Percentiles rank a stretch among this genome's conserved stretches.
phyloP scores from a whole-genome alignment of 1,139 yeast species.

The Debaryomyces singareniensis region DNA sequence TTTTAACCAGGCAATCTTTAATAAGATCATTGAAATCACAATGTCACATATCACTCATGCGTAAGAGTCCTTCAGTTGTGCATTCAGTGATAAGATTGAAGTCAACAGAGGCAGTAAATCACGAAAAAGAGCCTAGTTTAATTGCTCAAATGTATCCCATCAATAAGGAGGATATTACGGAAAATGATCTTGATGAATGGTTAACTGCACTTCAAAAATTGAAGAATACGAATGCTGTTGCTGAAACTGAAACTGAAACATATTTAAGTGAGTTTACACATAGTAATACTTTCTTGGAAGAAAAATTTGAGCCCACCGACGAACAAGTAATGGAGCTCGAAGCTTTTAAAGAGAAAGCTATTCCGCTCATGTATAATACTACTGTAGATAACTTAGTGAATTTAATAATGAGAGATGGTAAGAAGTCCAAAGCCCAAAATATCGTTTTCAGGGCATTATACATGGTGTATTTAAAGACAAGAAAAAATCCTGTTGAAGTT shows the following conservation, averaged over 20 bases:
- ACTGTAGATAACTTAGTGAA: slow-evolving; percentile 73
- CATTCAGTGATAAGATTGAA: background rate
- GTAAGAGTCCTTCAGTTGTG: no score
- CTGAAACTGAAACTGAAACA: slow-evolving; percentile 37
- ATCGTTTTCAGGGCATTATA: slow-evolving; percentile 73
- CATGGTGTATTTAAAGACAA: slow-evolving; percentile 63
- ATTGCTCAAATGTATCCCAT: slow-evolving; percentile 36
- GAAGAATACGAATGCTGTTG: slow-evolving; percentile 30
- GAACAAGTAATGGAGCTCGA: slow-evolving; percentile 56
- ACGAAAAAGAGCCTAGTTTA: slow-evolving; percentile 12
- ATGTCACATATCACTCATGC: no score
- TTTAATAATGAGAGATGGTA: slow-evolving; percentile 89
- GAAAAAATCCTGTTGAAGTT: slow-evolving; percentile 71
- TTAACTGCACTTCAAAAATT: slow-evolving; percentile 53
- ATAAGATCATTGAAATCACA: no score
- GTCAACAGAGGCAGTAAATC: background rate
- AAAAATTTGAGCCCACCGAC: slow-evolving; percentile 47
- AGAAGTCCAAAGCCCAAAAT: slow-evolving; percentile 75
- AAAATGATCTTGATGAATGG: slow-evolving; percentile 64
- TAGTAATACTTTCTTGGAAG: slow-evolving; percentile 31
- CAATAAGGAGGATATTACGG: slow-evolving; percentile 34
- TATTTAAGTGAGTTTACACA: slow-evolving; percentile 34
- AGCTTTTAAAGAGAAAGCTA: slow-evolving; percentile 40
- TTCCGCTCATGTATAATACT: slow-evolving; percentile 65
- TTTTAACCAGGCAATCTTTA: no score